Conservation (phyloP, 768 basidiomycete species). For the Tylopilus plumbeoviolaceoides region DNA sequence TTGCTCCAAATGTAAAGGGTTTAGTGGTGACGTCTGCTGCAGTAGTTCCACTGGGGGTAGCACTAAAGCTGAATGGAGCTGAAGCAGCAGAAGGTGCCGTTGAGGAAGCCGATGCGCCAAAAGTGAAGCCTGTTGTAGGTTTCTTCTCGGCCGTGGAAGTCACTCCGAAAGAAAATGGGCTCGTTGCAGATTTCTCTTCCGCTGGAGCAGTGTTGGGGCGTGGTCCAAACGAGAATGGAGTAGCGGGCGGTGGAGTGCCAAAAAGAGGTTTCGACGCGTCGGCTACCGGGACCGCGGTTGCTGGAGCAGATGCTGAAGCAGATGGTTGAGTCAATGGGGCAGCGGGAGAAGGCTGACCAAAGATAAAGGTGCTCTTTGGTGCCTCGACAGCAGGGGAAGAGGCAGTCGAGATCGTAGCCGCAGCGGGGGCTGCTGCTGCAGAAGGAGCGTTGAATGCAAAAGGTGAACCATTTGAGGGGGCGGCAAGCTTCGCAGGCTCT, state of each 20-base stretch:
- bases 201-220: slow-evolving; percentile 19
- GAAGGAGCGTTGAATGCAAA: slow-evolving; percentile 30
- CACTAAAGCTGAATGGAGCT: slow-evolving; percentile 45
- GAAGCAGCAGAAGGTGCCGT: slow-evolving; percentile 32
- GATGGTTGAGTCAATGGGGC: no score
- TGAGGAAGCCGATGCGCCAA: slow-evolving; percentile 37
- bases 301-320: slow-evolving; percentile 5
- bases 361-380: slow-evolving; percentile 32
- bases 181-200: slow-evolving; percentile 22
- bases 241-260: slow-evolving; percentile 23
- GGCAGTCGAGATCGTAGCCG: slow-evolving; percentile 6
- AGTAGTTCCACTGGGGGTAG: slow-evolving; percentile 32
- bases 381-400: slow-evolving; percentile 20
- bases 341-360: slow-evolving; percentile 23
- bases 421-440: background rate
- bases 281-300: slow-evolving; percentile 12
- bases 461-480: slow-evolving; percentile 5
- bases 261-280: slow-evolving; percentile 45
- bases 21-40: slow-evolving; percentile 45
- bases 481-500: slow-evolving; percentile 5
- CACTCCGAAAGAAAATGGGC: slow-evolving; percentile 28
- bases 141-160: slow-evolving; percentile 36
- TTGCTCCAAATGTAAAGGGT: slow-evolving; percentile 51
- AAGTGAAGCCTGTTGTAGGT: slow-evolving; percentile 38
- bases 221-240: slow-evolving; percentile 45